These are phyloP conservation scores for Lachnellula arida DNA, from an alignment of 2,329 filamentous ascomycete species.

Conservation along the genomic window DNA sequence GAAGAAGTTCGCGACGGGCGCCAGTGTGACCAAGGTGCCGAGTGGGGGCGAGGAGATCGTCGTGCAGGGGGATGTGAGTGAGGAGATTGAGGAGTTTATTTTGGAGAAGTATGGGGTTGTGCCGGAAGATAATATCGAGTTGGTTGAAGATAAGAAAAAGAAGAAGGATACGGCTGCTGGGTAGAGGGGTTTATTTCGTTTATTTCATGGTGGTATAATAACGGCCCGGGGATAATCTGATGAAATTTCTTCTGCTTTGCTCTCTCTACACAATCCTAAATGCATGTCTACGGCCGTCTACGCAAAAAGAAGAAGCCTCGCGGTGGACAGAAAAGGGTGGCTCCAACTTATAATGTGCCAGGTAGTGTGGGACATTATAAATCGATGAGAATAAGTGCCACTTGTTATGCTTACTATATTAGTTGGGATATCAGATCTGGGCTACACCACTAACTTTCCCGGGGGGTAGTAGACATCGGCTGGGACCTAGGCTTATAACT, in stretches of 20 bases:
- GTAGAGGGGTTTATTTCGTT: not conserved
- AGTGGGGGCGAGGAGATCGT: conserved; percentile 93
- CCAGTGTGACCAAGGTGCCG: conserved; percentile 83
- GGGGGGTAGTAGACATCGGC: too few species aligned
- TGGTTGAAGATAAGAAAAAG: conserved; percentile 91
- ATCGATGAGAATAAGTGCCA: too few species aligned
- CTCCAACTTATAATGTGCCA: too few species aligned
- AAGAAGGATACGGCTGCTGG: conserved; percentile 51
- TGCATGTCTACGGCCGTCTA: not conserved
- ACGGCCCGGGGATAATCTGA: not conserved
- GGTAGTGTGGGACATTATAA: too few species aligned
- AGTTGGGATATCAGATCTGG: too few species aligned
- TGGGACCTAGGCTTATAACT: too few species aligned
- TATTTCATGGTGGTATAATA: not conserved
- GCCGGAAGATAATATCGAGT: conserved; percentile 90
- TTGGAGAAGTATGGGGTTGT: conserved; percentile 84
- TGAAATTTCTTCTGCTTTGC: not conserved
- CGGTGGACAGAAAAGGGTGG: too few species aligned
- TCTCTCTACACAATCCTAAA: not conserved
- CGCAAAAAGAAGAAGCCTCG: too few species aligned
- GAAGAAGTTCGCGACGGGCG: conserved; percentile 97
- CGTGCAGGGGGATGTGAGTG: conserved; percentile 93
- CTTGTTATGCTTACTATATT: too few species aligned
- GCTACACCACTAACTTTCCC: too few species aligned
- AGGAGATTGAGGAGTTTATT: conserved; percentile 89